phyloP scores from a whole-genome alignment of 345 rosid genomes.

The Eucalyptus urophylla region DNA sequence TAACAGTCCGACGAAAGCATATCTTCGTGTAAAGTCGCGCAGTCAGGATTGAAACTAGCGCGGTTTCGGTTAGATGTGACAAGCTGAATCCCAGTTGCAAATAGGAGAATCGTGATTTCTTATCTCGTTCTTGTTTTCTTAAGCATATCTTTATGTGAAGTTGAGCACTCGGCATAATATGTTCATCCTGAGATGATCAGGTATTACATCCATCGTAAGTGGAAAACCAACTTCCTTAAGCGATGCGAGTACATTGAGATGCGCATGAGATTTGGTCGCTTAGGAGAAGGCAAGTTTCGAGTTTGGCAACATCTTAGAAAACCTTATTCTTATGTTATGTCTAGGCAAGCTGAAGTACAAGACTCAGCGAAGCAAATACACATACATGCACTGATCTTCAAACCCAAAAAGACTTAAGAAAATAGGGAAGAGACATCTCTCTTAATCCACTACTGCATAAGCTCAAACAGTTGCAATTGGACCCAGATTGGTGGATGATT shows the following conservation, averaged over 20 bases:
- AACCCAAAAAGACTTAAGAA: neutral
- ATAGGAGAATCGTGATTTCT: neutral
- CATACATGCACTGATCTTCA: neutral
- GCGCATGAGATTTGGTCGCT: neutral
- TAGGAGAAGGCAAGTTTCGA: neutral
- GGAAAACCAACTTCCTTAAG: neutral
- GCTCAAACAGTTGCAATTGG: constrained; percentile 25
- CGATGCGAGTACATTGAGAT: neutral
- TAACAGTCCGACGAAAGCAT: neutral
- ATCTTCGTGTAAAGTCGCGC: neutral
- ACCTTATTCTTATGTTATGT: neutral
- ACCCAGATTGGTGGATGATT: constrained; percentile 5
- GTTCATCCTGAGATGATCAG: neutral
- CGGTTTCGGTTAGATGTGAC: neutral
- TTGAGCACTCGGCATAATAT: neutral
- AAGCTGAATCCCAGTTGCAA: neutral
- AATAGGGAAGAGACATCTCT: neutral
- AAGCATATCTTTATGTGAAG: neutral
- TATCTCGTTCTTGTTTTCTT: neutral
- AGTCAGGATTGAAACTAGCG: neutral
- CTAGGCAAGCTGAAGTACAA: neutral
- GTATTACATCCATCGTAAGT: neutral
- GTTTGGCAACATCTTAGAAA: neutral
- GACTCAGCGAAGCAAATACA: neutral
- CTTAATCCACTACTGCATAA: neutral